These are phyloP conservation scores for Furcasterigmium furcatum DNA, from an alignment of 2,329 filamentous ascomycete species.

Conservation along the genomic window DNA sequence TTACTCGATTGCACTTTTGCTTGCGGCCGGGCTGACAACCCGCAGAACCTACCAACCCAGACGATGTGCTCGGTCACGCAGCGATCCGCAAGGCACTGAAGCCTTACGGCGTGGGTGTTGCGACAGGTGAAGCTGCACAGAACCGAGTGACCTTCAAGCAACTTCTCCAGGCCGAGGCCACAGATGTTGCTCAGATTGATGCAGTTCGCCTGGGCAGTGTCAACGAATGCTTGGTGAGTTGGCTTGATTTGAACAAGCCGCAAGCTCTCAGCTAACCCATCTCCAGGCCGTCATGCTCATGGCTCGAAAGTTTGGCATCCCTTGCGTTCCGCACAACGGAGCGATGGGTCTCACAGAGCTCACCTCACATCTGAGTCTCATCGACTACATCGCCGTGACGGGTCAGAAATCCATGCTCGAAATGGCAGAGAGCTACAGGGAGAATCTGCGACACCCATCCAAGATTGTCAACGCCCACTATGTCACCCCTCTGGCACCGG, in stretches of 20 bases:
- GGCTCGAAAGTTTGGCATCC: constrained; percentile 12
- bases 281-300: constrained; percentile 14
- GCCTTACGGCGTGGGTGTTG: constrained; percentile 60
- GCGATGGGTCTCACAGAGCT: constrained; percentile 16
- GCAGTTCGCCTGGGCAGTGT: constrained; percentile 67
- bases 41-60: constrained; percentile 64
- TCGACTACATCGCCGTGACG: constrained; percentile 18
- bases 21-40: too few species aligned
- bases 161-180: constrained; percentile 58
- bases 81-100: constrained; percentile 61
- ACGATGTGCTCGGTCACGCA: constrained; percentile 67
- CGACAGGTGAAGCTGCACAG: constrained; percentile 70
- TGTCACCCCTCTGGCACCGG: constrained; percentile 18
- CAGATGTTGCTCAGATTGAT: constrained; percentile 66
- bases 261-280: too few species aligned
- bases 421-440: constrained; percentile 19
- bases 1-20: not conserved
- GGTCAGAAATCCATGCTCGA: constrained; percentile 20
- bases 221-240: constrained; percentile 31
- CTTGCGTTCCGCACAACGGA: constrained; percentile 15
- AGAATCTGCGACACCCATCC: constrained; percentile 21
- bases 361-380: constrained; percentile 15
- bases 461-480: constrained; percentile 19
- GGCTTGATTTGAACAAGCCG: too few species aligned
- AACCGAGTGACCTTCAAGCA: constrained; percentile 73